Conservation (phyloP, 208 protist genomes). For the Leishmania major region DNA sequence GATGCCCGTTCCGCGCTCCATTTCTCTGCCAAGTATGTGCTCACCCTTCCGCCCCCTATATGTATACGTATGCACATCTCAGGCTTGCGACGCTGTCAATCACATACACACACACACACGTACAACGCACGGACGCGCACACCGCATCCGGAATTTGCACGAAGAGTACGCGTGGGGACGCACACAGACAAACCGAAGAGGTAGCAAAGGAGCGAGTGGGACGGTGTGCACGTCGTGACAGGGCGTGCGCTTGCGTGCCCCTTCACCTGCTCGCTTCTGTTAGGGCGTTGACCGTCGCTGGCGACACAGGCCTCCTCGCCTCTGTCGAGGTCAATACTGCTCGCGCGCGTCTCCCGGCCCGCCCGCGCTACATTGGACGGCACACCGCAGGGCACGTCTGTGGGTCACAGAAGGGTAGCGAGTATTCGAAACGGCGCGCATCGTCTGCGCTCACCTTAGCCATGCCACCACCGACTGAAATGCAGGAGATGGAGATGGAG, state of each 20-base stretch:
- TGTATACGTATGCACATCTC: background rate
- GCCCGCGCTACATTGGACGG: background rate
- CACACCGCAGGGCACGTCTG: background rate
- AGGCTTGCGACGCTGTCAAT: background rate
- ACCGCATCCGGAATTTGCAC: background rate
- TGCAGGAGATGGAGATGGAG: constrained; percentile 92
- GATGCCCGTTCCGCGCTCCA: background rate
- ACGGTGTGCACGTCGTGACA: background rate
- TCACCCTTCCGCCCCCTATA: constrained; percentile 1
- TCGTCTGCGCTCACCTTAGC: background rate
- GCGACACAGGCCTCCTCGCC: background rate
- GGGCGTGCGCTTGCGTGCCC: background rate
- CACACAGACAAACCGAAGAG: background rate
- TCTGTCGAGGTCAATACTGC: background rate
- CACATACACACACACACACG: background rate
- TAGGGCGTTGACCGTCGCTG: background rate
- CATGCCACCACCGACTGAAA: constrained; percentile 75
- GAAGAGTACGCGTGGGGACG: background rate
- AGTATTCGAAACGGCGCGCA: background rate
- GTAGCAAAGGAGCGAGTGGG: background rate
- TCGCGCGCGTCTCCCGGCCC: background rate
- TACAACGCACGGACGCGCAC: background rate
- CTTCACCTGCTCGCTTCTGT: background rate
- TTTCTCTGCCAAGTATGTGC: background rate
- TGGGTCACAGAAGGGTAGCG: background rate